Conservation (phyloP, 768 basidiomycete genomes). For the Xanthoconium stramineum region DNA sequence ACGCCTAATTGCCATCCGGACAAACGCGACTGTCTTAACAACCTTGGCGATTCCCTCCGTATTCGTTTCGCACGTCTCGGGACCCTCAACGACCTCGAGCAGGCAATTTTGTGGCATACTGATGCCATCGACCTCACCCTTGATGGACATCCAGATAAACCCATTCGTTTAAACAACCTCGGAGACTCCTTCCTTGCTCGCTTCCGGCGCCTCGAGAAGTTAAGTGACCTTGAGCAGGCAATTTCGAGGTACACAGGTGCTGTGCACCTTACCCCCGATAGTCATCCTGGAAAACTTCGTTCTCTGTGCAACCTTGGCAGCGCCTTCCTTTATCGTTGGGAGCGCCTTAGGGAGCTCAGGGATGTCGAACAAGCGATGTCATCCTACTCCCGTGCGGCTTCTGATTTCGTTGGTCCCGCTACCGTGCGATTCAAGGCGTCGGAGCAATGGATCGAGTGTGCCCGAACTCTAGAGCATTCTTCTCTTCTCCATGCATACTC, state of each 20-base stretch:
- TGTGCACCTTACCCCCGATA: neutral
- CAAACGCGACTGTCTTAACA: neutral
- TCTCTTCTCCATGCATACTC: neutral
- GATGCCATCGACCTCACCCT: neutral
- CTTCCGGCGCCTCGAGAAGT: too few species aligned
- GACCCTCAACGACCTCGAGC: neutral
- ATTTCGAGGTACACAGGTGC: too few species aligned
- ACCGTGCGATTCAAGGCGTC: neutral
- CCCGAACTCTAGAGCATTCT: neutral
- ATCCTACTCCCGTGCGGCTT: neutral
- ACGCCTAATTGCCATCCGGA: neutral
- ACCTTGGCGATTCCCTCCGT: neutral
- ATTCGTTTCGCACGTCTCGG: slow-evolving; percentile 2
- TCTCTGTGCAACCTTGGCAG: neutral
- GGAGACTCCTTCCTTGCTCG: too few species aligned
- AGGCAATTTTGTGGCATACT: neutral
- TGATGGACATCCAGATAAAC: too few species aligned
- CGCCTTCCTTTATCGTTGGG: neutral
- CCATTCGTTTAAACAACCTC: too few species aligned
- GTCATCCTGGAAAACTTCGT: neutral
- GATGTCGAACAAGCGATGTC: neutral
- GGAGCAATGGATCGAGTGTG: neutral
- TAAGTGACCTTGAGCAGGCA: too few species aligned
- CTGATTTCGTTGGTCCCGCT: neutral
- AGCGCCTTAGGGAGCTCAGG: neutral